Conservation (phyloP, 495 filamentous ascomycete genomes). For the Neurospora sublineolata region DNA sequence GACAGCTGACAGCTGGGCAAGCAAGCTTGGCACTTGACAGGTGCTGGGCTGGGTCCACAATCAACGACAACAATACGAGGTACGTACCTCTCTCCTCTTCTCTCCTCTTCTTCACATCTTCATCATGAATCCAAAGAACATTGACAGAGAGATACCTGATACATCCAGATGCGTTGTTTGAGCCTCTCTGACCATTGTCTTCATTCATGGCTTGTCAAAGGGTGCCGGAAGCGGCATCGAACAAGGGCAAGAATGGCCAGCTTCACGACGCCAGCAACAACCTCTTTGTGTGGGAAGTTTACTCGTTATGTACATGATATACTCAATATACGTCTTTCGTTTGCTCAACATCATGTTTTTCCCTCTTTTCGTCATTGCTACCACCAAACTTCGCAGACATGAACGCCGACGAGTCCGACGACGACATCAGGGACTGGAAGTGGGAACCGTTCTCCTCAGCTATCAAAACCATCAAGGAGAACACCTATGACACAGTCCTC, state of each 20-base stretch:
- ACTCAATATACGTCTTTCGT: neutral
- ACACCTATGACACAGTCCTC: neutral
- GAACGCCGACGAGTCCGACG: neutral
- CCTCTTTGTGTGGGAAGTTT: neutral
- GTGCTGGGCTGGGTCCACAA: neutral
- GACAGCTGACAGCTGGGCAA: neutral
- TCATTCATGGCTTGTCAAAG: neutral
- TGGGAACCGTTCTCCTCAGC: neutral
- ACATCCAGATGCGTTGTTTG: neutral
- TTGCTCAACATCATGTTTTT: neutral
- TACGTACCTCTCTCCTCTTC: neutral
- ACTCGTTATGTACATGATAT: neutral
- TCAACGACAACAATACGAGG: neutral
- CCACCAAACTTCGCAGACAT: neutral
- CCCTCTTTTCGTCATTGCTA: neutral
- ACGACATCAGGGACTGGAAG: neutral
- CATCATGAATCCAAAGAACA: neutral
- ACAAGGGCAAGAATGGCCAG: neutral
- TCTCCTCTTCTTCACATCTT: neutral
- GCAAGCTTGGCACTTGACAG: neutral
- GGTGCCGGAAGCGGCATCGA: neutral
- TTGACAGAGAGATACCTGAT: fast-evolving
- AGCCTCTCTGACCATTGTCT: neutral
- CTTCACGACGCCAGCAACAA: neutral
- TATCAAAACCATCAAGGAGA: neutral